Conservation (phyloP, 306 rosid genomes). For the Hippophae rhamnoides region DNA sequence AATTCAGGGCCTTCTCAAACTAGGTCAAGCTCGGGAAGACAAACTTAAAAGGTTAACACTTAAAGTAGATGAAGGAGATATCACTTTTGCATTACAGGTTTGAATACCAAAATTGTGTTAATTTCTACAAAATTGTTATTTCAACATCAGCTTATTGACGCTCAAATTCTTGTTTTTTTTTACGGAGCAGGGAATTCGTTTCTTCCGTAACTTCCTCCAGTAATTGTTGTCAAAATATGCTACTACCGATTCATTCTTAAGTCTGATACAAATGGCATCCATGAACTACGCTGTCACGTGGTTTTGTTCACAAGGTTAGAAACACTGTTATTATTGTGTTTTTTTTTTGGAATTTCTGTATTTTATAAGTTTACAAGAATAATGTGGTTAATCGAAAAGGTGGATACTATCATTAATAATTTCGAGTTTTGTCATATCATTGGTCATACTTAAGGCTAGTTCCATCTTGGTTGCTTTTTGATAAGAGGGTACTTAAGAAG, state of each 20-base stretch:
- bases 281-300: not conserved
- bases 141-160: not conserved
- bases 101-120: not conserved
- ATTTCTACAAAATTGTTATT: too few relatives aligned
- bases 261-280: slow-evolving; percentile 10
- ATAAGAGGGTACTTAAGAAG: too few relatives aligned
- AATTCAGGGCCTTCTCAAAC: slow-evolving; percentile 70
- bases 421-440: too few relatives aligned
- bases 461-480: too few relatives aligned
- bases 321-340: not conserved
- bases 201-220: slow-evolving; percentile 67
- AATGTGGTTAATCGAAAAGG: too few relatives aligned
- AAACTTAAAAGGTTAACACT: slow-evolving; percentile 57
- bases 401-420: too few relatives aligned
- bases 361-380: too few relatives aligned
- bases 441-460: too few relatives aligned
- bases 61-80: slow-evolving; percentile 61
- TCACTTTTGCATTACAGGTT: slow-evolving; percentile 78
- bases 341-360: too few relatives aligned
- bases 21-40: slow-evolving; percentile 69
- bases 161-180: not conserved
- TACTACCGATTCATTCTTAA: slow-evolving; percentile 8
- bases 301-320: slow-evolving; percentile 13
- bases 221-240: slow-evolving; percentile 15
- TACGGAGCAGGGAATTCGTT: slow-evolving; percentile 71